phyloP scores from a whole-genome alignment of 2,329 filamentous ascomycete species.

The Pseudocercospora fijiensis region DNA sequence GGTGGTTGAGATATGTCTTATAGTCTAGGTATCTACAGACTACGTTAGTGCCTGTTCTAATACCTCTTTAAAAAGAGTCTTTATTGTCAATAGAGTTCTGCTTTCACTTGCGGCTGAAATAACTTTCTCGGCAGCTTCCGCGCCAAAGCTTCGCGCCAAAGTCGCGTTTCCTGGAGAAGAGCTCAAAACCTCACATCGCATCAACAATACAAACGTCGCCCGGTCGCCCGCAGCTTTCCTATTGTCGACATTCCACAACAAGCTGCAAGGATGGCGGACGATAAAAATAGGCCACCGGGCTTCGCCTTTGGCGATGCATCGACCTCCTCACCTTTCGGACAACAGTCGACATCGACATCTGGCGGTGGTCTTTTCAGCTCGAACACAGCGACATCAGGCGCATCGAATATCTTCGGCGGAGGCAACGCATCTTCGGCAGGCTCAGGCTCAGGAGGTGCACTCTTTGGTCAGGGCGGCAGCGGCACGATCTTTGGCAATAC shows the following conservation, averaged over 20 bases:
- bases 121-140: neutral
- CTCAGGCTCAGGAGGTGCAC: neutral
- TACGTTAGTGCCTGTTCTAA: too few species aligned
- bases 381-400: conserved; percentile 2
- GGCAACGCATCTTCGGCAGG: neutral
- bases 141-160: neutral
- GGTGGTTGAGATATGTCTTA: too few species aligned
- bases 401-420: neutral
- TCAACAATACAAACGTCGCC: conserved; percentile 8
- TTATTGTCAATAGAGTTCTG: too few species aligned
- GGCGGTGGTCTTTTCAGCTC: neutral
- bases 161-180: conserved; percentile 4
- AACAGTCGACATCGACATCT: conserved; percentile 1
- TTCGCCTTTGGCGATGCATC: conserved; percentile 20
- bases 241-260: conserved; percentile 13
- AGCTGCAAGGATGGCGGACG: conserved; percentile 24
- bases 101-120: conserved; percentile 1
- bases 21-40: too few species aligned
- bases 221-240: neutral
- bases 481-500: conserved; percentile 6
- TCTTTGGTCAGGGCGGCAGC: neutral
- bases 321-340: neutral
- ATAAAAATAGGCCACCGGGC: conserved; percentile 16
- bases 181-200: conserved; percentile 9
- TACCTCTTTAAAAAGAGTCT: too few species aligned